phyloP scores from a whole-genome alignment of 2,329 filamentous ascomycete genomes.

The Diaporthe sp. region DNA sequence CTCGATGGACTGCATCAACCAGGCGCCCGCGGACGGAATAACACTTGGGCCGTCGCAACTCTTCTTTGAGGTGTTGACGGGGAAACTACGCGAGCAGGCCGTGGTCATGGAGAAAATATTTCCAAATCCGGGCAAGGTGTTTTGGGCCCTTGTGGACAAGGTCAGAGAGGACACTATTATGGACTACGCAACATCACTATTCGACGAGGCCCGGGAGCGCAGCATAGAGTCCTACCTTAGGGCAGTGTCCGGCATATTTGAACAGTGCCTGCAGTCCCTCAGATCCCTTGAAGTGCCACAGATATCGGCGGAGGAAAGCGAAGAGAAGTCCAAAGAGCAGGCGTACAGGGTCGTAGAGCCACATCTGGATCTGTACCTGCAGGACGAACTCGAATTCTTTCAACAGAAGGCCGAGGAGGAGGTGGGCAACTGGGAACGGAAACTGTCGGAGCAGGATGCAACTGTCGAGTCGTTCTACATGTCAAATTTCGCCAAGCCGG shows the following conservation, averaged over 20 bases:
- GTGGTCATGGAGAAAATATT: conserved; percentile 87
- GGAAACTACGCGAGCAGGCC: conserved; percentile 85
- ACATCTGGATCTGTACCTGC: conserved; percentile 92
- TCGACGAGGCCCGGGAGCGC: conserved; percentile 87
- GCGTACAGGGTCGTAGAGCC: conserved; percentile 86
- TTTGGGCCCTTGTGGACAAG: conserved; percentile 85
- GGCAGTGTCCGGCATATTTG: conserved; percentile 88
- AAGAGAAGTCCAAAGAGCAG: conserved; percentile 75
- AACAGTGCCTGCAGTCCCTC: conserved; percentile 85
- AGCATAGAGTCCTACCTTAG: conserved; percentile 85
- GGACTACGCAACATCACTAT: conserved; percentile 87
- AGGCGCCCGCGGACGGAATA: conserved; percentile 74
- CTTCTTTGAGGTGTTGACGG: conserved; percentile 83
- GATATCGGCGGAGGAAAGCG: conserved; percentile 71
- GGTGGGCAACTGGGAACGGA: conserved; percentile 90
- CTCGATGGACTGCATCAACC: conserved; percentile 85
- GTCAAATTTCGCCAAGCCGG: conserved; percentile 93
- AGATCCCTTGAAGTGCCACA: conserved; percentile 78
- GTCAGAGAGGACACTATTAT: conserved; percentile 86
- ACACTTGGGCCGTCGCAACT: conserved; percentile 83
- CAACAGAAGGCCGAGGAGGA: conserved; percentile 81
- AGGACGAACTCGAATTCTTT: conserved; percentile 92
- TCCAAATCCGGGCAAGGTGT: conserved; percentile 76
- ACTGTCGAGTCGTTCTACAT: conserved; percentile 95
- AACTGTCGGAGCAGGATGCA: conserved; percentile 90